These are phyloP conservation scores for Neocatenulostroma microsporum DNA, from an alignment of 2,329 filamentous ascomycete species.

Conservation along the genomic window DNA sequence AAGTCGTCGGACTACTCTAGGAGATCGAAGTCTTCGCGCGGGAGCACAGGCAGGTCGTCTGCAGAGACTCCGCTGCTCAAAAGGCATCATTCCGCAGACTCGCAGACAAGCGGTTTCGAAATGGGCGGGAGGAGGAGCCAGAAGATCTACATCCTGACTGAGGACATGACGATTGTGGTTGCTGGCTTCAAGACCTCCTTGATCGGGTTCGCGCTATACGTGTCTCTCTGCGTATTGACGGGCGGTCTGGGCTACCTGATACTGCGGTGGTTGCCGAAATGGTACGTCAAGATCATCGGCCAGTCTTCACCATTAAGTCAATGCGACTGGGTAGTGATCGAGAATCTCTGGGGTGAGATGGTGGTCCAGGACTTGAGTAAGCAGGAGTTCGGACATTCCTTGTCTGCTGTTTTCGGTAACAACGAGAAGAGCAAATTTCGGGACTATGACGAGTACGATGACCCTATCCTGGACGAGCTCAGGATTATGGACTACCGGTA, in stretches of 20 bases:
- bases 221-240: slow-evolving; percentile 62
- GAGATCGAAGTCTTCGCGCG: slow-evolving; percentile 8
- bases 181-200: slow-evolving; percentile 79
- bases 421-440: slow-evolving; percentile 55
- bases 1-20: slow-evolving; percentile 49
- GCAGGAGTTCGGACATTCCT: slow-evolving; percentile 52
- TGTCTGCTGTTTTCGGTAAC: slow-evolving; percentile 62
- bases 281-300: slow-evolving; percentile 72
- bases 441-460: slow-evolving; percentile 63
- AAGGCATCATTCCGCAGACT: slow-evolving; percentile 61
- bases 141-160: slow-evolving; percentile 86
- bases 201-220: slow-evolving; percentile 61
- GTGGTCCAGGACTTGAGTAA: slow-evolving; percentile 61
- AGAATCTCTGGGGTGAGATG: slow-evolving; percentile 97
- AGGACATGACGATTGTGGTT: slow-evolving; percentile 89
- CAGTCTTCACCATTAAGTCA: slow-evolving; percentile 59
- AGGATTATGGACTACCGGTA: slow-evolving; percentile 86
- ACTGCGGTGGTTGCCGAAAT: slow-evolving; percentile 81
- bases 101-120: slow-evolving; percentile 55
- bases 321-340: slow-evolving; percentile 86
- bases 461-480: slow-evolving; percentile 67
- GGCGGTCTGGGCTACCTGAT: slow-evolving; percentile 74
- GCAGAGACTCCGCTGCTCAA: slow-evolving; percentile 57
- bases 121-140: slow-evolving; percentile 63
- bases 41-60: slow-evolving; percentile 38